These are phyloP conservation scores for Hordeum pubiflorum DNA, from an alignment of 202 grass and related monocot genomes.

Conservation along the genomic window DNA sequence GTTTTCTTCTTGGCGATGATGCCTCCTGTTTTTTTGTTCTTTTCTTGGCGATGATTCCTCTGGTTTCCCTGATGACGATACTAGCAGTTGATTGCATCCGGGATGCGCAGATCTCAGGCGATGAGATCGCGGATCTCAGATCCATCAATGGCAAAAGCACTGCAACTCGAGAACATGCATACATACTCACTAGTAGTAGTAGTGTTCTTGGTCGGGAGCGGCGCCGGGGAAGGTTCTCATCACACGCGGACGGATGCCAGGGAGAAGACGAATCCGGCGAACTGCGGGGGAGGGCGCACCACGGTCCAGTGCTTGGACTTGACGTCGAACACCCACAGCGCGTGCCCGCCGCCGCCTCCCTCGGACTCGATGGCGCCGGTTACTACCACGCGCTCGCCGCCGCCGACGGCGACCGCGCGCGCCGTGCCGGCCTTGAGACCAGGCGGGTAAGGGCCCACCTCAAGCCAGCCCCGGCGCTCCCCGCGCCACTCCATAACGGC, in stretches of 20 bases:
- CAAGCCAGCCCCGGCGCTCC: conserved; percentile 16
- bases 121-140: conserved; percentile 13
- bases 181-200: neutral
- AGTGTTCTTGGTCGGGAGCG: neutral
- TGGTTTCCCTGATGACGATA: neutral
- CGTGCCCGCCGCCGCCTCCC: conserved; percentile 13
- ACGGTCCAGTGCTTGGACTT: conserved; percentile 45
- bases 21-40: neutral
- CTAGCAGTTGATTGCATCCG: neutral
- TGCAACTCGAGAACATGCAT: neutral
- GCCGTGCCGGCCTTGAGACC: conserved; percentile 39
- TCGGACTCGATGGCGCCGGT: conserved; percentile 32
- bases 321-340: conserved; percentile 49
- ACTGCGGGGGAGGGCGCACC: conserved; percentile 33
- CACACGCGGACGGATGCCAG: conserved; percentile 30
- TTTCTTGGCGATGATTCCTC: neutral
- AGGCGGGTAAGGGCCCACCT: conserved; percentile 30
- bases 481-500: conserved; percentile 45
- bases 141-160: conserved; percentile 14
- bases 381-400: conserved; percentile 43
- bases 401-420: conserved; percentile 26
- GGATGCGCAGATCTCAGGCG: neutral
- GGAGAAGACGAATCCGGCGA: conserved; percentile 60
- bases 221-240: neutral
- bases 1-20: neutral